A percentile compares a stretch with the other conserved stretches of the same genome.
Evolutionary conservation across 129 eudicot genomes (phyloP).

Genomic region (Escallonia rubra): DNA sequence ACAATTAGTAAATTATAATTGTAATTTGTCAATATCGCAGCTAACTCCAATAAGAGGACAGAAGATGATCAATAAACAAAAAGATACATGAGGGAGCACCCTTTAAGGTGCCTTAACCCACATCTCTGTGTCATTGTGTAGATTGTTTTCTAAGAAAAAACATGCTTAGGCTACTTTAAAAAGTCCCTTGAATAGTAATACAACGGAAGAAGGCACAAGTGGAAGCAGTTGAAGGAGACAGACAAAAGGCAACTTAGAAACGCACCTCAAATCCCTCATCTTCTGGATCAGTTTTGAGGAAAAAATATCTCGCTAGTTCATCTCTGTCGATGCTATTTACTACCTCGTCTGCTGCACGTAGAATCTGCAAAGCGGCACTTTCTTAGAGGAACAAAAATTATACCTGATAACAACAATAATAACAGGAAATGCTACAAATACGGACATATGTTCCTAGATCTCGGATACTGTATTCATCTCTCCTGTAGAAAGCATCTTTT

Average conservation of each 20-base stretch:
- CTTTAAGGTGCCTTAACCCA: background rate
- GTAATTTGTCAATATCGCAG: background rate
- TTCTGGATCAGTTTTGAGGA: conserved; percentile 76
- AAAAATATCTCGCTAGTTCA: conserved; percentile 68
- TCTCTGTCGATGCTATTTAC: conserved; percentile 75
- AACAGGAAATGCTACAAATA: too few species aligned
- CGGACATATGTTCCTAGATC: too few species aligned
- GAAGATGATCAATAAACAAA: background rate
- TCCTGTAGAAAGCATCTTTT: too few species aligned
- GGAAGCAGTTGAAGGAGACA: background rate
- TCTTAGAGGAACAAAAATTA: background rate
- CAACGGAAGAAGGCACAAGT: background rate
- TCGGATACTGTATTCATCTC: too few species aligned
- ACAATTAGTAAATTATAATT: background rate
- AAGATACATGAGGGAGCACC: background rate
- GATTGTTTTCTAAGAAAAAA: too few species aligned
- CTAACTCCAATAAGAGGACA: background rate
- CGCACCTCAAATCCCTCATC: conserved; percentile 85
- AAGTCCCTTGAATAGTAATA: background rate
- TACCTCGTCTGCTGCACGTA: conserved; percentile 78
- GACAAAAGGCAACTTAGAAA: conserved; percentile 4
- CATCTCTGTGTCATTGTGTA: too few species aligned
- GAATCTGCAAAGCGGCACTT: conserved; percentile 38
- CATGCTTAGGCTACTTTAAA: too few species aligned
- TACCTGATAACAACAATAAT: background rate